Base-by-base conservation (phyloP, 305 asterid genomes). In the Fraxinus sp. region DNA sequence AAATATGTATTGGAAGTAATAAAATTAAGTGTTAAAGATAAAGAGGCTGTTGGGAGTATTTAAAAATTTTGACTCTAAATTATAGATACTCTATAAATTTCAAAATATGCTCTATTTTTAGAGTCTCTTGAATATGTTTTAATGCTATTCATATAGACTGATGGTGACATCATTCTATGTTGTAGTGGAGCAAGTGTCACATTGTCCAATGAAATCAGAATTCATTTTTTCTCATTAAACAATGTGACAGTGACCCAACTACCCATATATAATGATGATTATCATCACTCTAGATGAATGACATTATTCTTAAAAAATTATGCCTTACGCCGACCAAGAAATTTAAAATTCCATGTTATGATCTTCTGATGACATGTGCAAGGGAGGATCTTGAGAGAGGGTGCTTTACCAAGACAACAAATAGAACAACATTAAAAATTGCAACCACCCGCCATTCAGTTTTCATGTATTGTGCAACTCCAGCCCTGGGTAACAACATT, bases 401-500 rank as follows among this genome's bases (percentile, higher is more conserved):
- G 22, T 37, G 8, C 10, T 82, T 73, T 92, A 96, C 99, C 97
- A 96, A 85, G 86, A 94, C 87, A 24, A 91, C 86, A 16, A 96
- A 94, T 80, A 94, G 97, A 80, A 94, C 84, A 13, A 89, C 89
- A 22, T 96, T 96, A 86, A 94, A 94, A 85, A 96, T 93, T 2
- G 98, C 99, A 78, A 96, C 97, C 11, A 94, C 97, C 88, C 97
- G 89, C 97, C 98, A 94, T 86, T 96, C 99, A 16, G 86, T 92
- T 91, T 96, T 96, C 98, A 94, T 94, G 92, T 94, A 96, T 77
- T 94, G 92, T 14, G 99, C 99, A 77, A 93, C 99, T 86, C 99
- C 99, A 76, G 97, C 98, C 90, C 99, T 96, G 87, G 13, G 80
- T 16, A 55, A 46, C 39, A 80, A 37, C 4, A 2, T 16, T 24